Conservation (phyloP, 768 basidiomycete species). For the Suillus subluteus region DNA sequence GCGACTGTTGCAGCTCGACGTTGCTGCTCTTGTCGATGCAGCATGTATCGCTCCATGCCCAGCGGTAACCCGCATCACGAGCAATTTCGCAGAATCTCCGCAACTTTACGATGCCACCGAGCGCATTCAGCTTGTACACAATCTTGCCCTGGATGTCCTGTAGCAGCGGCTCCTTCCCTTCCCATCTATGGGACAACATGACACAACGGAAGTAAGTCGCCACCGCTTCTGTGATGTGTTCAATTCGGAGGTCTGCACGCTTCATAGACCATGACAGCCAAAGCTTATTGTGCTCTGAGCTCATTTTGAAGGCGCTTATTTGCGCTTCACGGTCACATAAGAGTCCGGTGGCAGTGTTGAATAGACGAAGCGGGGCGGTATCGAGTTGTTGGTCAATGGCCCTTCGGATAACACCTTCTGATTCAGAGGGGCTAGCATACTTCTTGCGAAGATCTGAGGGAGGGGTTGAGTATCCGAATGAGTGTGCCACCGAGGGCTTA, state of each 20-base stretch:
- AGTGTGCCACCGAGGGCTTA: not conserved
- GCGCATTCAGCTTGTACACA: not conserved
- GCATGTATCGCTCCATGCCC: not conserved
- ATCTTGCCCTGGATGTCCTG: not conserved
- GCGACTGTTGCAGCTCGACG: not conserved
- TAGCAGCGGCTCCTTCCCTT: not conserved
- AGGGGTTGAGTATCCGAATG: not conserved
- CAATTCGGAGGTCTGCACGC: not conserved
- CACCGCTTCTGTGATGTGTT: not conserved
- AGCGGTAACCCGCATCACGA: not conserved
- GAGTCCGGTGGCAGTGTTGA: not conserved
- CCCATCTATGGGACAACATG: not conserved
- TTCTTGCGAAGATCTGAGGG: not conserved
- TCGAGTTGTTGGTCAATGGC: not conserved
- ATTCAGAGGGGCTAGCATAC: not conserved
- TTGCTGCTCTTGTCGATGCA: not conserved
- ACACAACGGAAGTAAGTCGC: not conserved
- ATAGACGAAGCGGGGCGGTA: not conserved
- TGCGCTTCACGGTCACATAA: not conserved
- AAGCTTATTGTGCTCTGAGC: not conserved
- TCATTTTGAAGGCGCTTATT: not conserved
- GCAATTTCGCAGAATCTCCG: not conserved
- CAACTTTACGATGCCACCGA: not conserved
- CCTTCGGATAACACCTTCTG: not conserved
- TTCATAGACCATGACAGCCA: not conserved